These are phyloP conservation scores for Ilyonectria sp. DNA, from an alignment of 2,329 filamentous ascomycete species.

Conservation along the genomic window DNA sequence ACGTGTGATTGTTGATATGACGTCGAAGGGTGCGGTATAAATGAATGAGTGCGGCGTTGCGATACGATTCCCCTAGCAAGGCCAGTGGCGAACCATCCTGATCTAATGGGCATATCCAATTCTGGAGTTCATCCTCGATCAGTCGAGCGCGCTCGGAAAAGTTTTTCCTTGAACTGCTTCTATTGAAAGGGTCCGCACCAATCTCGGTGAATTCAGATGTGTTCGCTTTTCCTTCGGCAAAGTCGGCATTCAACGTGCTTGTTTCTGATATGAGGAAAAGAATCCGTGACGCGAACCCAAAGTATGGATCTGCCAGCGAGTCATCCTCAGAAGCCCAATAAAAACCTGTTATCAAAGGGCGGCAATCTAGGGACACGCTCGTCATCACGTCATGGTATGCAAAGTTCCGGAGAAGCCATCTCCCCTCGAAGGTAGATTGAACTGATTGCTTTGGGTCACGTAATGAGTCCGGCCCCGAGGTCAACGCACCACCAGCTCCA, in stretches of 20 bases:
- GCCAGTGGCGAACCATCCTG: slow-evolving; percentile 16
- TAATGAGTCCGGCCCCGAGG: neutral
- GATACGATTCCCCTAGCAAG: slow-evolving; percentile 30
- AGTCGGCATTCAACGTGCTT: slow-evolving; percentile 19
- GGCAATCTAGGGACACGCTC: slow-evolving; percentile 29
- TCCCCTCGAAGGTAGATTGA: slow-evolving; percentile 31
- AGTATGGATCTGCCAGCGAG: slow-evolving; percentile 19
- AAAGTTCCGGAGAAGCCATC: slow-evolving; percentile 41
- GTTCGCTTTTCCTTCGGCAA: neutral
- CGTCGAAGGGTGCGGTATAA: slow-evolving; percentile 22
- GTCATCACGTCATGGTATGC: slow-evolving; percentile 35
- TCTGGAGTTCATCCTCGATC: slow-evolving; percentile 6
- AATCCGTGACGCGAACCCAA: slow-evolving; percentile 24
- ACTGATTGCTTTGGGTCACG: neutral
- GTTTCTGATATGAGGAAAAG: slow-evolving; percentile 6
- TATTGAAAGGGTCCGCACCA: neutral
- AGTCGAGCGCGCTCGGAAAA: slow-evolving; percentile 9
- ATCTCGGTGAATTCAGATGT: neutral
- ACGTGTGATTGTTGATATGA: neutral
- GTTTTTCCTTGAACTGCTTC: neutral
- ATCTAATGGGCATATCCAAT: slow-evolving; percentile 9
- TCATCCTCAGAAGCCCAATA: slow-evolving; percentile 23
- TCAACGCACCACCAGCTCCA: slow-evolving; percentile 33
- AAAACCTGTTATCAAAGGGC: slow-evolving; percentile 8
- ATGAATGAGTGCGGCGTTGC: slow-evolving; percentile 32